Evolutionary conservation across 805 yeast species (phyloP).

Genomic region (Candida chilensis): DNA sequence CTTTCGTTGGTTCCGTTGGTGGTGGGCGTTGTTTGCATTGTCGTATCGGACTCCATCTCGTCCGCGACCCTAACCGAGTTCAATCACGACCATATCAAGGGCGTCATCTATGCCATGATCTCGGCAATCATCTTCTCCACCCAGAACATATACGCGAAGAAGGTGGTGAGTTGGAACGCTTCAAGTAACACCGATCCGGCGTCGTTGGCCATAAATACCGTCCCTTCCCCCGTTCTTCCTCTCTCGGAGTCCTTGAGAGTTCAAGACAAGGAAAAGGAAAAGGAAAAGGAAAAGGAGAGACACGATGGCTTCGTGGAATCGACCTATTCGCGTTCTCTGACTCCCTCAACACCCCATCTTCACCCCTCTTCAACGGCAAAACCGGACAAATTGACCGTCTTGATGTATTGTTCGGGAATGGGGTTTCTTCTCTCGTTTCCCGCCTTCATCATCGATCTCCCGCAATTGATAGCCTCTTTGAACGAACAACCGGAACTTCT

Average conservation of each 20-base stretch:
- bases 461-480: conserved; percentile 13
- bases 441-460: conserved; percentile 63
- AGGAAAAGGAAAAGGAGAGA: background rate
- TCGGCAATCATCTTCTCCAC: conserved; percentile 73
- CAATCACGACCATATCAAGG: conserved; percentile 33
- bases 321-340: background rate
- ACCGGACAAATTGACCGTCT: conserved; percentile 75
- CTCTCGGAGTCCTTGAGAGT: conserved; percentile 1
- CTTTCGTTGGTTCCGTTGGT: conserved; percentile 42
- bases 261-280: conserved; percentile 1
- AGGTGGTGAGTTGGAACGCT: conserved; percentile 48
- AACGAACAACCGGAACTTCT: conserved; percentile 9
- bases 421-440: conserved; percentile 70
- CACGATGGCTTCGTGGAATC: background rate
- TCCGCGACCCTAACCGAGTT: too few relatives aligned
- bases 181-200: conserved; percentile 10
- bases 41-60: conserved; percentile 25
- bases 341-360: conserved; percentile 4
- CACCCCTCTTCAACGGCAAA: conserved; percentile 15
- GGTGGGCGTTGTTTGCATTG: conserved; percentile 42
- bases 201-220: conserved; percentile 16
- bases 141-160: conserved; percentile 83
- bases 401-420: conserved; percentile 67
- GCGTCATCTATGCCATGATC: conserved; percentile 58
- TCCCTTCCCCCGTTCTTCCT: conserved; percentile 3